Conservation (phyloP, 768 basidiomycete species). For the Podaxis mareebaensis region DNA sequence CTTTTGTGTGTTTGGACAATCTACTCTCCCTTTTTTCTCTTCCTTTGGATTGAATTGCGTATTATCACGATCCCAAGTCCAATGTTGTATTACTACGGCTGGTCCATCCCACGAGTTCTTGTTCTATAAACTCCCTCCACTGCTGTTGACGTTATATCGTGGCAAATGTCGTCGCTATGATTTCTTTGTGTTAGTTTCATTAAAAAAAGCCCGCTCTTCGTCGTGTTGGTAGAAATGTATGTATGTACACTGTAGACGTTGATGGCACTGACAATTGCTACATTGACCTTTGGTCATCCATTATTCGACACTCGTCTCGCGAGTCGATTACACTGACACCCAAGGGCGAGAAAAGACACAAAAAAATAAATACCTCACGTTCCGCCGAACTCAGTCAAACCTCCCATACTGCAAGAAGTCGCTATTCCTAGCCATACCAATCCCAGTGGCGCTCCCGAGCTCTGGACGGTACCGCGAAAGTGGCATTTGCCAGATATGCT, state of each 20-base stretch:
- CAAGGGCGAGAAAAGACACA: not conserved
- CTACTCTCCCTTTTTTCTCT: not conserved
- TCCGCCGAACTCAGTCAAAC: slow-evolving; percentile 18
- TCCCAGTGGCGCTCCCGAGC: slow-evolving; percentile 14
- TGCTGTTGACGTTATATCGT: slow-evolving; percentile 6
- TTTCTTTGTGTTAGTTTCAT: not conserved
- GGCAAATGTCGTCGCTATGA: slow-evolving; percentile 2
- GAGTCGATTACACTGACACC: not conserved
- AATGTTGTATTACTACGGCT: slow-evolving; percentile 7
- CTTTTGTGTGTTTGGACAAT: not conserved
- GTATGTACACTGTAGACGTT: not conserved
- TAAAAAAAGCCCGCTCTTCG: not conserved
- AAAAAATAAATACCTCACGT: not conserved
- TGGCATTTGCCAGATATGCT: slow-evolving; percentile 51
- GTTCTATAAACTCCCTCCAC: not conserved
- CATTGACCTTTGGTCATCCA: not conserved
- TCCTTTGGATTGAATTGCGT: not conserved
- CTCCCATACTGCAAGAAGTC: slow-evolving; percentile 41
- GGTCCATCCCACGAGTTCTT: not conserved
- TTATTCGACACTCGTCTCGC: not conserved
- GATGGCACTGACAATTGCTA: not conserved
- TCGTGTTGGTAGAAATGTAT: not conserved
- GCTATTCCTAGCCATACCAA: slow-evolving; percentile 25
- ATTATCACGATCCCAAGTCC: not conserved
- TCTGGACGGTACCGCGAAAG: slow-evolving; percentile 50